Evolutionary conservation across 768 basidiomycete genomes (phyloP).

Genomic region (Hericium erinaceus): DNA sequence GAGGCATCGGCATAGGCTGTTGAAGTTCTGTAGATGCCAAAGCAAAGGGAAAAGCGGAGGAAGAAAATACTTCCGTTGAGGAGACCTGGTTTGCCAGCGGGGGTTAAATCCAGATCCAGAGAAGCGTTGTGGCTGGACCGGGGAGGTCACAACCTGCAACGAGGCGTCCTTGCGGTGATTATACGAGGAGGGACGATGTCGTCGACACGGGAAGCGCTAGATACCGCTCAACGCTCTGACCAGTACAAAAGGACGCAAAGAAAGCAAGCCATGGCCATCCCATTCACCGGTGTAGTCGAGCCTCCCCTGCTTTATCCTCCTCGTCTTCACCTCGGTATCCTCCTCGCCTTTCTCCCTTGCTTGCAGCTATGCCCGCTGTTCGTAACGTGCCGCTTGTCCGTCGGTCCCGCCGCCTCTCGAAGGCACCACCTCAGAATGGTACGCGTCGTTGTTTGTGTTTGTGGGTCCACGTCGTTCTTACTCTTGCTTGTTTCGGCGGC

Average conservation of each 20-base stretch:
- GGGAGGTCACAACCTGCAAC: conserved; percentile 14
- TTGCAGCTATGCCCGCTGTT: conserved; percentile 22
- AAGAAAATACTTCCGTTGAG: not conserved
- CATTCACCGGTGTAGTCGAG: not conserved
- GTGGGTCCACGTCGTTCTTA: conserved; percentile 22
- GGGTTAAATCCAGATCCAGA: not conserved
- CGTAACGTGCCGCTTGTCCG: conserved; percentile 23
- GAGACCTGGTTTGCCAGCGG: not conserved
- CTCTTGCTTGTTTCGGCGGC: conserved; percentile 25
- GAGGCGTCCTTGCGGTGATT: conserved; percentile 32
- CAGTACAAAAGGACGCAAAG: not conserved
- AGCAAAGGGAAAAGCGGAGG: not conserved
- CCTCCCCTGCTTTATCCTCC: conserved; percentile 3
- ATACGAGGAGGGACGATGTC: conserved; percentile 23
- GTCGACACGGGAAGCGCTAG: not conserved
- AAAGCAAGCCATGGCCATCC: not conserved
- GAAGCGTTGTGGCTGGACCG: not conserved
- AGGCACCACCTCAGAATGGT: conserved; percentile 26
- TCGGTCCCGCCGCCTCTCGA: conserved; percentile 36
- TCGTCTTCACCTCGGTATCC: conserved; percentile 5
- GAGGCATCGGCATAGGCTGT: too few species aligned
- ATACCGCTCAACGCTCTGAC: conserved; percentile 1
- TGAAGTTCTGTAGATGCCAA: not conserved
- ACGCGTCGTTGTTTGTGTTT: conserved; percentile 10
- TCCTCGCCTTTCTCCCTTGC: conserved; percentile 1